These are phyloP conservation scores for Suillus brevipes DNA, from an alignment of 768 basidiomycete genomes.

Conservation along the genomic window DNA sequence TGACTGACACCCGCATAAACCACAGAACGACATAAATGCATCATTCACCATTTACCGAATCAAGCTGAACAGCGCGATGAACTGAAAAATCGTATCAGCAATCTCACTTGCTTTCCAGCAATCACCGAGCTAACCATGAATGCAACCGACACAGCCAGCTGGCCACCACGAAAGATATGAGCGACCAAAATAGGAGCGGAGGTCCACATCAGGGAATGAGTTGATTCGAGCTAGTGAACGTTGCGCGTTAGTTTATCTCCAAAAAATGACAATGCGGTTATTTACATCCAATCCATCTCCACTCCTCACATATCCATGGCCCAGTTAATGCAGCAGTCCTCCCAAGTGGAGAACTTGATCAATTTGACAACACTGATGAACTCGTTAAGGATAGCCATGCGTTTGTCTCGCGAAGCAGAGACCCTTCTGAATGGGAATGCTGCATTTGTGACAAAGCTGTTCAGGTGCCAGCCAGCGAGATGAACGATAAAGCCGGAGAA, in stretches of 20 bases:
- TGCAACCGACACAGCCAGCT: constrained; percentile 76
- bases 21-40: constrained; percentile 1
- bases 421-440: constrained; percentile 38
- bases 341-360: constrained; percentile 47
- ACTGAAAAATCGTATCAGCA: constrained; percentile 32
- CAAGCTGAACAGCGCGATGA: constrained; percentile 86
- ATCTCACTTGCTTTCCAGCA: not conserved
- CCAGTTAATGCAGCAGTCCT: constrained; percentile 45
- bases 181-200: constrained; percentile 76
- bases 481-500: constrained; percentile 63
- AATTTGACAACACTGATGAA: constrained; percentile 40
- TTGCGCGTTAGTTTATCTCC: not conserved
- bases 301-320: constrained; percentile 50
- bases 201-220: constrained; percentile 67
- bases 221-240: constrained; percentile 60
- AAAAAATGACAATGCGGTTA: not conserved
- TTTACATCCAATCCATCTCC: constrained; percentile 40
- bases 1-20: constrained; percentile 35
- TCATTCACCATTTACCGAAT: constrained; percentile 49
- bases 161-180: constrained; percentile 78
- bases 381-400: constrained; percentile 47
- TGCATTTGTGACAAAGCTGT: constrained; percentile 40
- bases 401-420: constrained; percentile 38
- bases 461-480: constrained; percentile 52
- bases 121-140: constrained; percentile 62